Base-by-base conservation (phyloP, 176 grass and related monocot genomes). In the Oryza glumipatula region DNA sequence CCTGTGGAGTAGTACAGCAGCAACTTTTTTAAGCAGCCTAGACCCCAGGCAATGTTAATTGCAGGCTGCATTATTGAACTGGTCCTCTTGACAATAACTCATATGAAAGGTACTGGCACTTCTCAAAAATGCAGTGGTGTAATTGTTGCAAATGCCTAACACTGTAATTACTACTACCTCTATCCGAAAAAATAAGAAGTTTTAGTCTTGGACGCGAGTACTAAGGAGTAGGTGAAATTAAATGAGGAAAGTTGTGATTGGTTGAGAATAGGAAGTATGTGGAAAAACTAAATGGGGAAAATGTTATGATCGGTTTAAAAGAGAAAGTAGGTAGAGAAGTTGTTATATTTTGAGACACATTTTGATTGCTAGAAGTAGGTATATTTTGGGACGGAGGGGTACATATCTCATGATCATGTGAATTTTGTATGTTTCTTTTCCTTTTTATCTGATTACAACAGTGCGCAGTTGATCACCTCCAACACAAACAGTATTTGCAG, bases 1-100 rank as follows among this genome's bases (percentile, higher is more conserved):
- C 67, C 32, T 39, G n/a, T 65, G 63, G 38, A 73, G 67, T 14
- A 46, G 78, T 58, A 60, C 33, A 82, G 46, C n/a, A 12, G 68
- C 77, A 28, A 67, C 15, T 9, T 60, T 46, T 5, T 48, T 68
- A 75, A 79, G 71, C 67, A 67, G 14, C 67, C 24, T 26, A 83
- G 19, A 86, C 82, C 35, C 60, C 6, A 74, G 61, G 51, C 84
- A 86, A 78, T 68, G 21, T 46, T 77, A 67, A 78, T 68, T 64
- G 47, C 43, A 68, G 49, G 70, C 63, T 90, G 74, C 68, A 83
- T 87, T 86, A 70, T 87, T 83, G 84, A 75, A 65, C 69, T 83
- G 75, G 43, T 70, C 74, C 74, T 86, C 58, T 63, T 86, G 80
- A 58, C 49, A 30, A 51, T 67, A 60, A 14, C 60, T 68, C 60